Conservation (phyloP, 225 moss, liverwort and hornwort genomes). For the Climacium dendroides region DNA sequence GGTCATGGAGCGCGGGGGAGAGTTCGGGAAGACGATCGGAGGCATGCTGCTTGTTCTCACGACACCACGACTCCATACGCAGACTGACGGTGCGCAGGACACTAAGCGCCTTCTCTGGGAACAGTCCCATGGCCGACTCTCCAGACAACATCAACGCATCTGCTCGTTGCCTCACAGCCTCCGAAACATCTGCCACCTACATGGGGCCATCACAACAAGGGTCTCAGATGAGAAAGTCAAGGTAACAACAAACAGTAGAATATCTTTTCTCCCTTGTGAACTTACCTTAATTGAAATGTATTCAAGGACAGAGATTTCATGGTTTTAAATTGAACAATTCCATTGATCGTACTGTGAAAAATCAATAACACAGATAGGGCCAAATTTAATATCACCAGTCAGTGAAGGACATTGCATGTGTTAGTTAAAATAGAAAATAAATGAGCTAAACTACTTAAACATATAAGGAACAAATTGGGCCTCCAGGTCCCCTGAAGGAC, state of each 20-base stretch:
- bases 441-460: neutral
- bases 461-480: neutral
- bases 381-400: neutral
- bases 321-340: neutral
- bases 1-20: conserved; percentile 51
- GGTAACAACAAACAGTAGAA: neutral
- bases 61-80: conserved; percentile 85
- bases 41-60: conserved; percentile 84
- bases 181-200: conserved; percentile 97
- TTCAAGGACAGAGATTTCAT: neutral
- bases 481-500: neutral
- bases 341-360: neutral
- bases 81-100: conserved; percentile 88
- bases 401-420: neutral
- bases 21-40: conserved; percentile 58
- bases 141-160: conserved; percentile 98
- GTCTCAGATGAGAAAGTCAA: neutral
- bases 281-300: neutral
- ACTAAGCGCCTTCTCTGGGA: conserved; percentile 83
- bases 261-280: neutral
- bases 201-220: neutral
- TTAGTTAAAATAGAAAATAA: neutral
- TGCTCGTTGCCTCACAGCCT: conserved; percentile 91
- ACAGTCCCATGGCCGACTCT: conserved; percentile 96
- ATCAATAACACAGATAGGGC: neutral